phyloP scores from a whole-genome alignment of 2,329 filamentous ascomycete species.

The Pestalotiopsis sp. region DNA sequence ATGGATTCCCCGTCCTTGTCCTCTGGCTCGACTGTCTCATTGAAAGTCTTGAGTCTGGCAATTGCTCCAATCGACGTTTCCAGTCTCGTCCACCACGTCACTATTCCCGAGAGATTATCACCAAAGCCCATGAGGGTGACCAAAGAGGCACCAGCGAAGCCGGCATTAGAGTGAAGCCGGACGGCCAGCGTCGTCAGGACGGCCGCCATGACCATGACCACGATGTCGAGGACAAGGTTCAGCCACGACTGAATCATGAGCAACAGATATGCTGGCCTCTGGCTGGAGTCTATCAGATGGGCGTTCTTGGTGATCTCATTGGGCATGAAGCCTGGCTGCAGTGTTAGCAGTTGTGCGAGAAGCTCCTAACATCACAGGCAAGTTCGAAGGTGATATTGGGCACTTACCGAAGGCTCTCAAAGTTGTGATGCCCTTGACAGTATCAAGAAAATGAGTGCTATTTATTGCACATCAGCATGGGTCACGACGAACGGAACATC shows the following conservation, averaged over 20 bases:
- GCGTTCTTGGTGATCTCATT: conserved; percentile 45
- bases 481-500: not conserved
- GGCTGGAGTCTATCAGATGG: conserved; percentile 48
- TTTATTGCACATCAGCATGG: not conserved
- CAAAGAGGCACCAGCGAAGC: conserved; percentile 31
- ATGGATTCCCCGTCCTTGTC: conserved; percentile 26
- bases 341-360: too few relatives aligned
- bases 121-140: conserved; percentile 36
- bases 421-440: conserved; percentile 48
- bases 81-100: conserved; percentile 24
- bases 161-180: conserved; percentile 25
- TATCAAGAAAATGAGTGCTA: conserved; percentile 48
- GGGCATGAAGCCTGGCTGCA: conserved; percentile 38
- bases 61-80: conserved; percentile 24
- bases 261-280: conserved; percentile 54
- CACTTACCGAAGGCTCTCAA: conserved; percentile 54
- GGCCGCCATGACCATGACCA: conserved; percentile 22
- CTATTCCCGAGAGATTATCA: conserved; percentile 27
- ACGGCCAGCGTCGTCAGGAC: conserved; percentile 26
- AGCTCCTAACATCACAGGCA: conserved; percentile 14
- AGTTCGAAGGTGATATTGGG: conserved; percentile 12
- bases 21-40: conserved; percentile 26
- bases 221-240: conserved; percentile 22
- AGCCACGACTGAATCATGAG: conserved; percentile 48
- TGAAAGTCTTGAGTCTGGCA: conserved; percentile 29